Evolutionary conservation across 139 green algal species (phyloP).

Genomic region (Tetradesmus obliquus): DNA sequence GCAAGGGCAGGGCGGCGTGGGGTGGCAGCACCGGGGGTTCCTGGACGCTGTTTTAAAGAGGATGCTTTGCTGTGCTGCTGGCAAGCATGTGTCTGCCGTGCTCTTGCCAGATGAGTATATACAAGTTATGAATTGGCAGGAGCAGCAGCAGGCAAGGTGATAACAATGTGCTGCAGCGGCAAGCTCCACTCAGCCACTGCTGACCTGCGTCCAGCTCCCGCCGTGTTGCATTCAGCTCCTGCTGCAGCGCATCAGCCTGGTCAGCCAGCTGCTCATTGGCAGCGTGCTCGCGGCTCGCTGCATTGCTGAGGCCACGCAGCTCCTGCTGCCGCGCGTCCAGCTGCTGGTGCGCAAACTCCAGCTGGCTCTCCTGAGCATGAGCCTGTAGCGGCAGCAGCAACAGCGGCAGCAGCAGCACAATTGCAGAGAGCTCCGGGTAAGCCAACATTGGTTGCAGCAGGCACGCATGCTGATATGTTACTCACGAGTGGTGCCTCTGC

Average conservation of each 20-base stretch:
- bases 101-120: too few relatives aligned
- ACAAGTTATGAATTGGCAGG: not conserved
- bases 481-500: not conserved
- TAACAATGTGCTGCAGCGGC: not conserved
- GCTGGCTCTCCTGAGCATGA: not conserved
- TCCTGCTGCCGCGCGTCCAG: constrained; percentile 36
- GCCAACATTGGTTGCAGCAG: not conserved
- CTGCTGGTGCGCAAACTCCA: constrained; percentile 40
- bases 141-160: too few relatives aligned
- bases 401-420: not conserved
- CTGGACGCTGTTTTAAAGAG: not conserved
- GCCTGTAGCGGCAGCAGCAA: not conserved
- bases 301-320: not conserved
- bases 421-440: not conserved
- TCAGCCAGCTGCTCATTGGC: not conserved
- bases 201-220: constrained; percentile 33
- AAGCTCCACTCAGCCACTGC: not conserved
- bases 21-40: not conserved
- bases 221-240: not conserved
- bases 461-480: not conserved
- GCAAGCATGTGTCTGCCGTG: too few relatives aligned
- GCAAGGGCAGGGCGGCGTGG: not conserved
- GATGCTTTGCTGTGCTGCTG: not conserved
- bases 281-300: not conserved
- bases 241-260: not conserved